Conservation (phyloP, 345 rosid species). For the Ricinus communis region DNA sequence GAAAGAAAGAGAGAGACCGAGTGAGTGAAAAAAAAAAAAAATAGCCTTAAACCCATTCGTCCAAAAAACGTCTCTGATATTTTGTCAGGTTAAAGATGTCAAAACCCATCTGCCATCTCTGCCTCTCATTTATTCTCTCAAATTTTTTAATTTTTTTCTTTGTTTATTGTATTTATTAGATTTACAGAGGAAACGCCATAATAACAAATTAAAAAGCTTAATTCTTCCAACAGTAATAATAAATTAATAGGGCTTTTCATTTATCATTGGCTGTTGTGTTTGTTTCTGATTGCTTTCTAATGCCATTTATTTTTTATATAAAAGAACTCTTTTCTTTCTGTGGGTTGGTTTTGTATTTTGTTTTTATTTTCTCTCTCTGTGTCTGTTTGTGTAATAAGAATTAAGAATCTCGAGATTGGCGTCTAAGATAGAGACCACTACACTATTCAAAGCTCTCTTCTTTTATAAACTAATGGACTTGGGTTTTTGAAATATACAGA, state of each 20-base stretch:
- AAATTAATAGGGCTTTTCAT: no score
- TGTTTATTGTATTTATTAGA: background rate
- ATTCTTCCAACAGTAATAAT: no score
- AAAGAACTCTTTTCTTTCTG: conserved; percentile 3
- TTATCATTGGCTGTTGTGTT: conserved; percentile 13
- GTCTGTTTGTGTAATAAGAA: background rate
- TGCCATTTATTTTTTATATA: background rate
- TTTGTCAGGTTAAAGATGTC: conserved; percentile 25
- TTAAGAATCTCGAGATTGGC: conserved; percentile 52
- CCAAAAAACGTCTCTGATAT: conserved; percentile 11
- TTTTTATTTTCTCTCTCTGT: background rate
- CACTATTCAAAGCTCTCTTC: background rate
- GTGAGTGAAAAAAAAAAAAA: background rate
- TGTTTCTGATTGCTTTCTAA: conserved; percentile 13
- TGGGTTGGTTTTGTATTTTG: conserved; percentile 17
- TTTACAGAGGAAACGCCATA: background rate
- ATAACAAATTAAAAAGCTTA: no score
- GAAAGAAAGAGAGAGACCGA: background rate
- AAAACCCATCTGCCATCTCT: conserved; percentile 5
- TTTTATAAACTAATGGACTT: background rate
- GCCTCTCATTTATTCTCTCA: conserved; percentile 22
- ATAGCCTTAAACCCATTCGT: background rate
- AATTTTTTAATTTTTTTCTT: no score
- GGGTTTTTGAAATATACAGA: background rate
- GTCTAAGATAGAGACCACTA: conserved; percentile 38